These are phyloP conservation scores for Ceratobasidium sp. DNA, from an alignment of 1,284 basidiomycete genomes.

Conservation along the genomic window DNA sequence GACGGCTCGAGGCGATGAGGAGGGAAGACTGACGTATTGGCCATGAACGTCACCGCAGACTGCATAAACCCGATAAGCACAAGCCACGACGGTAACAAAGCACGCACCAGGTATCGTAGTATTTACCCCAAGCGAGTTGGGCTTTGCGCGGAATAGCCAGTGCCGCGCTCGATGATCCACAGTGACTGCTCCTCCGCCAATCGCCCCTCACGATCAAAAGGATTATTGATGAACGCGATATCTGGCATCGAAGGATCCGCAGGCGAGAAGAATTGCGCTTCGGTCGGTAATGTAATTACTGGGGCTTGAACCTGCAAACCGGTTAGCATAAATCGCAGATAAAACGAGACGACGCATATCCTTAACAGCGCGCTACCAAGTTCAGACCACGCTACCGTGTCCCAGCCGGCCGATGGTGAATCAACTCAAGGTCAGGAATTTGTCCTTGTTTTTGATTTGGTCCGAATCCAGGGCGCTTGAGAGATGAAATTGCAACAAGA, in stretches of 20 bases:
- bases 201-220: slow-evolving; percentile 97
- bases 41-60: slow-evolving; percentile 97
- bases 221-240: slow-evolving; percentile 97
- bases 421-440: slow-evolving; percentile 86
- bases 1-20: slow-evolving; percentile 28
- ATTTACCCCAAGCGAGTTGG: slow-evolving; percentile 93
- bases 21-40: slow-evolving; percentile 83
- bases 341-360: slow-evolving; percentile 68
- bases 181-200: slow-evolving; percentile 91
- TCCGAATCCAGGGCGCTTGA: too few species aligned
- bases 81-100: slow-evolving; percentile 44
- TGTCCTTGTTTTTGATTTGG: too few species aligned
- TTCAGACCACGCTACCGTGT: slow-evolving; percentile 87
- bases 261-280: slow-evolving; percentile 96
- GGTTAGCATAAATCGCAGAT: slow-evolving; percentile 11
- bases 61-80: slow-evolving; percentile 55
- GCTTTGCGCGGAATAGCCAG: slow-evolving; percentile 81
- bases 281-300: slow-evolving; percentile 92
- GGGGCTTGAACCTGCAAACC: slow-evolving; percentile 87
- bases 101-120: slow-evolving; percentile 92
- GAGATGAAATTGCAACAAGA: too few species aligned
- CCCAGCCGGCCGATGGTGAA: too few species aligned
- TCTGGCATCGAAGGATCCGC: too few species aligned
- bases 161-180: slow-evolving; percentile 88
- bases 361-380: slow-evolving; percentile 87